Conservation (phyloP, 2,329 filamentous ascomycete species). For the Blastomyces parvus region DNA sequence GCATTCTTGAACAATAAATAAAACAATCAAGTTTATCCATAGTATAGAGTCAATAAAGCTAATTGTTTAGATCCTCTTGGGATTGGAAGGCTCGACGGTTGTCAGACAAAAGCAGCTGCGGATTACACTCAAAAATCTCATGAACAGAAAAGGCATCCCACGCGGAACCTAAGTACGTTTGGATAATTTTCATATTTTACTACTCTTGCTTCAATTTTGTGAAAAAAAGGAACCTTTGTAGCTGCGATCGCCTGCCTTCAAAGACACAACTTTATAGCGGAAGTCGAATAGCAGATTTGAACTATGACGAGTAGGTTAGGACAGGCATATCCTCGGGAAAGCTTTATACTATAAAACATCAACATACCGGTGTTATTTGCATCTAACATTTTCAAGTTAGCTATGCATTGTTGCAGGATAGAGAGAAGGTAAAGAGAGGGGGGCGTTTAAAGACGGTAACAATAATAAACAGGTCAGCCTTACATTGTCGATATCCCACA, state of each 20-base stretch:
- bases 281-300: constrained; percentile 12
- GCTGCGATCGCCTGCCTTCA: background rate
- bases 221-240: too few relatives aligned
- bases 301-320: constrained; percentile 6
- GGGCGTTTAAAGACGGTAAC: background rate
- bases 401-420: background rate
- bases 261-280: background rate
- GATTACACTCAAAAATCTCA: too few relatives aligned
- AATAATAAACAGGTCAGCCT: constrained; percentile 25
- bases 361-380: constrained; percentile 14
- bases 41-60: too few relatives aligned
- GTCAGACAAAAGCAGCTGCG: background rate
- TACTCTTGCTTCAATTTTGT: too few relatives aligned
- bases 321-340: background rate
- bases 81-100: background rate
- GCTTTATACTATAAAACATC: background rate
- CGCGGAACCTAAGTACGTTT: too few relatives aligned
- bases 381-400: constrained; percentile 7
- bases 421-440: background rate
- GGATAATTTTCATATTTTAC: too few relatives aligned
- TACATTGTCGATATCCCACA: constrained; percentile 70
- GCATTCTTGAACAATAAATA: background rate
- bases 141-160: background rate
- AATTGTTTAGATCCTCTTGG: background rate
- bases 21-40: too few relatives aligned